phyloP scores from a whole-genome alignment of 805 yeast genomes.

The Wickerhamiella dianesei region DNA sequence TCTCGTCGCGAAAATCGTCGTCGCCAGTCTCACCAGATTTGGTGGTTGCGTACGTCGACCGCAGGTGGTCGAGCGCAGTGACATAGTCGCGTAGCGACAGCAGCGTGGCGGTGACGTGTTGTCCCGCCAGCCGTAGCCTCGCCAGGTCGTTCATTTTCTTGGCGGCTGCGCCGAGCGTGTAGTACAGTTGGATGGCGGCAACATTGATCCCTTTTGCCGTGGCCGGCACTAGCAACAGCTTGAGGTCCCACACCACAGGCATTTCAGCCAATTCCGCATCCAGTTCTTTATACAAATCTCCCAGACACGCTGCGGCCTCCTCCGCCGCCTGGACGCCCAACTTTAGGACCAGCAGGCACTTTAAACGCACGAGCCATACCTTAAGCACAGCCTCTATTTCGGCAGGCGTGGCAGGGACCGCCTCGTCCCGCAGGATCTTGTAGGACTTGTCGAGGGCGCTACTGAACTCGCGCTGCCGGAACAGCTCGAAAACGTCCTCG shows the following conservation, averaged over 20 bases:
- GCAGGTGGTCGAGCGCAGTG: constrained; percentile 24
- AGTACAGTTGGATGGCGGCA: constrained; percentile 22
- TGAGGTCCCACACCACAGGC: constrained; percentile 24
- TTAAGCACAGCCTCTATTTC: constrained; percentile 14
- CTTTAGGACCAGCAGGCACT: constrained; percentile 20
- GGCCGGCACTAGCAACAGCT: constrained; percentile 23
- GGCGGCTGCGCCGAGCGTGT: constrained; percentile 26
- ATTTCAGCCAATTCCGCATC: constrained; percentile 10
- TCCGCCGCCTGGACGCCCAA: constrained; percentile 22
- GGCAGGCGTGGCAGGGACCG: constrained; percentile 8
- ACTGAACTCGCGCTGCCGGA: constrained; percentile 17
- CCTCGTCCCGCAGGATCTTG: not conserved
- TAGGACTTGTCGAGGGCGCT: constrained; percentile 20
- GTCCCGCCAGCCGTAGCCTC: constrained; percentile 21
- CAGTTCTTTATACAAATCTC: constrained; percentile 14
- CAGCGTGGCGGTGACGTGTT: constrained; percentile 24
- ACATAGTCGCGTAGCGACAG: constrained; percentile 23
- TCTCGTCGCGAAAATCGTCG: constrained; percentile 2
- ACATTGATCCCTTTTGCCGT: constrained; percentile 26
- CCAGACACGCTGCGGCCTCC: constrained; percentile 21
- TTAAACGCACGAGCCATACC: constrained; percentile 23
- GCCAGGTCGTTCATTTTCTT: constrained; percentile 17
- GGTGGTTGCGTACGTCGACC: constrained; percentile 12
- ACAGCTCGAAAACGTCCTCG: constrained; percentile 8
- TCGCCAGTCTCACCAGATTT: constrained; percentile 2